These are phyloP conservation scores for Lophiostoma macrostomum DNA, from an alignment of 495 filamentous ascomycete species.

Conservation along the genomic window DNA sequence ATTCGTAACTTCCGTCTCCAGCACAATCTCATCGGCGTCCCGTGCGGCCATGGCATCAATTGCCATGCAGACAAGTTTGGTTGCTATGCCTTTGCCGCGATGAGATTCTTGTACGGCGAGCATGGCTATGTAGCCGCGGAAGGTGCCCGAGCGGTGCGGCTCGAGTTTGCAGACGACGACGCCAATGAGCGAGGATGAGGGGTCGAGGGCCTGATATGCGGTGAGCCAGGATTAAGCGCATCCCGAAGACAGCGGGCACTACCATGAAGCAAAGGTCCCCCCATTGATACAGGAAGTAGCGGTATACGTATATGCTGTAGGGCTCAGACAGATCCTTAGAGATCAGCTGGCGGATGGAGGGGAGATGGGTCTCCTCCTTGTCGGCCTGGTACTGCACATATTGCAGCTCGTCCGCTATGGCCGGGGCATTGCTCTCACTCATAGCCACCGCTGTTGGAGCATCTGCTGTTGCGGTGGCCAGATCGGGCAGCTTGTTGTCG, in stretches of 20 bases:
- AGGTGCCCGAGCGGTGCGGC: constrained; percentile 71
- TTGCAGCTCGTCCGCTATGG: constrained; percentile 52
- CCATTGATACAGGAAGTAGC: constrained; percentile 99
- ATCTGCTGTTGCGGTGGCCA: no score
- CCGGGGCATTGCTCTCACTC: constrained; percentile 17
- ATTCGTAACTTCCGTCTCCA: constrained; percentile 97
- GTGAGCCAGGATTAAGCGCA: constrained; percentile 23
- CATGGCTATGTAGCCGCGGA: constrained; percentile 98
- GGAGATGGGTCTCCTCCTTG: constrained; percentile 77
- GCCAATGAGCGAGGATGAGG: constrained; percentile 59
- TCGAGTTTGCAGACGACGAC: constrained; percentile 98
- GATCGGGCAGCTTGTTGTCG: no score
- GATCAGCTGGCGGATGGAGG: constrained; percentile 87
- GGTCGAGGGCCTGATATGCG: constrained; percentile 62
- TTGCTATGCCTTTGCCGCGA: constrained; percentile 86
- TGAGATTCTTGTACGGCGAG: constrained; percentile 77
- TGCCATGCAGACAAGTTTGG: constrained; percentile 79
- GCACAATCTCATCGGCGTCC: constrained; percentile 88
- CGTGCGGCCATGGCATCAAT: constrained; percentile 86
- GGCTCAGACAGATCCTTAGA: constrained; percentile 97
- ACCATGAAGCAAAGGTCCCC: constrained; percentile 93
- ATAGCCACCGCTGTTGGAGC: constrained; percentile 19
- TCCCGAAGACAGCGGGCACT: constrained; percentile 13
- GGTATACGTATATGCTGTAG: constrained; percentile 99
- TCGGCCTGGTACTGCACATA: constrained; percentile 81